A percentile compares a stretch with the other conserved stretches of the same genome.
Conservation (phyloP, 805 yeast genomes). For the Metschnikowia hibisci region DNA sequence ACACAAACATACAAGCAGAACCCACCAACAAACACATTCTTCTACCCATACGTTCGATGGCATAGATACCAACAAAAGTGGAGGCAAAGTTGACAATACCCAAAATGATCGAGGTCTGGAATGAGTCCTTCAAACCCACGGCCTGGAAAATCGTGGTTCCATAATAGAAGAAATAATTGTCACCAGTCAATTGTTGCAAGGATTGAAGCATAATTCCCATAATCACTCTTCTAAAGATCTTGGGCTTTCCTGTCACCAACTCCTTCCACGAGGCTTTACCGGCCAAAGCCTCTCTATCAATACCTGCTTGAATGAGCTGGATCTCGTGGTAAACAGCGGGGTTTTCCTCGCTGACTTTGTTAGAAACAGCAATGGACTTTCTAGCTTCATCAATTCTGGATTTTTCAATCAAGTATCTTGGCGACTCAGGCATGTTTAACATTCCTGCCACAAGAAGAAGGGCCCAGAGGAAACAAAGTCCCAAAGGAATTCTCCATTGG, state of each 20-base stretch:
- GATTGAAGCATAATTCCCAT: constrained; percentile 49
- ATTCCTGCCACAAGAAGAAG: constrained; percentile 46
- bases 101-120: constrained; percentile 49
- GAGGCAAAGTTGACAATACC: constrained; percentile 53
- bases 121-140: constrained; percentile 49
- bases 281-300: constrained; percentile 56
- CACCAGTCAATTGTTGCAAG: constrained; percentile 56
- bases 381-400: constrained; percentile 50
- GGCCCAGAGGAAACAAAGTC: constrained; percentile 47
- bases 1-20: constrained; percentile 47
- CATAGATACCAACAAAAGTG: constrained; percentile 48
- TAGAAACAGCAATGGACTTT: constrained; percentile 50
- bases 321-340: constrained; percentile 52
- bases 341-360: constrained; percentile 51
- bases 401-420: constrained; percentile 56
- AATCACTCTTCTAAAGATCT: constrained; percentile 50
- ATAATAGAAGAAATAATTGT: constrained; percentile 60
- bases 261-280: constrained; percentile 68
- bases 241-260: constrained; percentile 59
- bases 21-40: constrained; percentile 47
- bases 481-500: constrained; percentile 67
- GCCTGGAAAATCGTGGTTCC: constrained; percentile 52
- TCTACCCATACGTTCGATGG: constrained; percentile 53
- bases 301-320: constrained; percentile 52
- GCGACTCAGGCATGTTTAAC: constrained; percentile 65